phyloP scores from a whole-genome alignment of 805 yeast species.

The Kockiozyma suomiensis region DNA sequence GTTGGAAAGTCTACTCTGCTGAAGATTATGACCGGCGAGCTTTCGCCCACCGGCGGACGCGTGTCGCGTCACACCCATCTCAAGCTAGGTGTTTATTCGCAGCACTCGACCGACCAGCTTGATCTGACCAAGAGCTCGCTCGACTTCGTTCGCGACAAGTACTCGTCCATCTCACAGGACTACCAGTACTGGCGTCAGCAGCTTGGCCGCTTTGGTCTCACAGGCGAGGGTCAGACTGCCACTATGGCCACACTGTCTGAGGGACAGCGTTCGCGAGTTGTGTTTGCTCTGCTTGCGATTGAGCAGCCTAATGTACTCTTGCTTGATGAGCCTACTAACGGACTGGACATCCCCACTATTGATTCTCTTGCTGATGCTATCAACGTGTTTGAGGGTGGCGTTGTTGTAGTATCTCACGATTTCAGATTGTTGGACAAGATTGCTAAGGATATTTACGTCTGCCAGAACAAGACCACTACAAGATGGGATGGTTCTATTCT shows the following conservation, averaged over 20 bases:
- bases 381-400: constrained; percentile 94
- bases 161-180: constrained; percentile 88
- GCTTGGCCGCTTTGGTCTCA: constrained; percentile 95
- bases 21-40: constrained; percentile 94
- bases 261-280: constrained; percentile 99
- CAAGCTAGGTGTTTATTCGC: constrained; percentile 97
- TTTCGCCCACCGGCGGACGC: constrained; percentile 89
- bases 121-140: constrained; percentile 93
- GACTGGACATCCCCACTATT: constrained; percentile 96
- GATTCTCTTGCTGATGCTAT: constrained; percentile 98
- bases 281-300: constrained; percentile 91
- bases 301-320: constrained; percentile 93
- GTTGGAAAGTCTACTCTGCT: constrained; percentile 96
- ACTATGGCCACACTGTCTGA: constrained; percentile 98
- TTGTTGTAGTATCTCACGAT: constrained; percentile 97
- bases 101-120: constrained; percentile 97
- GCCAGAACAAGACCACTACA: constrained; percentile 92
- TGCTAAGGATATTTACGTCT: constrained; percentile 95
- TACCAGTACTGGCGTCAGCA: constrained; percentile 96
- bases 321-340: constrained; percentile 99
- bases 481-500: constrained; percentile 93
- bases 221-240: constrained; percentile 98
- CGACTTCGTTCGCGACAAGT: constrained; percentile 95
- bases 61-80: constrained; percentile 96
- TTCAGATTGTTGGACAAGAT: constrained; percentile 96